Evolutionary conservation across 805 yeast genomes (phyloP).

Genomic region (Candida qinlingensis): DNA sequence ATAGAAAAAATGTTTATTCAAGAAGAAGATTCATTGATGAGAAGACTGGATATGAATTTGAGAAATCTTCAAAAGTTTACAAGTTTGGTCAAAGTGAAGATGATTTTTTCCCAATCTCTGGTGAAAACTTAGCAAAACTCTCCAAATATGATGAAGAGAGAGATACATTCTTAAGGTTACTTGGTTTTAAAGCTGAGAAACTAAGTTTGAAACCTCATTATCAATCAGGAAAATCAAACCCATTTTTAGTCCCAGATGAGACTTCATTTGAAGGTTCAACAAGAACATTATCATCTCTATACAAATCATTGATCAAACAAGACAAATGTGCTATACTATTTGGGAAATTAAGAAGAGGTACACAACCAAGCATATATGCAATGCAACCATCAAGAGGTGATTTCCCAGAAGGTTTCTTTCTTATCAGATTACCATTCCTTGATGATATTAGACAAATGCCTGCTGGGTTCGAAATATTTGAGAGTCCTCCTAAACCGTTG

Average conservation of each 20-base stretch:
- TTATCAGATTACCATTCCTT: slow-evolving; percentile 63
- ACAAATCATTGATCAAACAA: slow-evolving; percentile 48
- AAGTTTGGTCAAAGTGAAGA: slow-evolving; percentile 36
- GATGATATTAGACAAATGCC: slow-evolving; percentile 76
- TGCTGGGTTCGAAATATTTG: slow-evolving; percentile 13
- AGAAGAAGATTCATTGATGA: slow-evolving; percentile 35
- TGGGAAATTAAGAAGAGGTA: slow-evolving; percentile 53
- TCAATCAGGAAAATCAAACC: slow-evolving; percentile 44
- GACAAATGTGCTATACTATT: slow-evolving; percentile 63
- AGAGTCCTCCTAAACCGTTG: slow-evolving; percentile 9
- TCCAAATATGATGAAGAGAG: slow-evolving; percentile 28
- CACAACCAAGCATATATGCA: slow-evolving; percentile 54
- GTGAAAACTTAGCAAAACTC: slow-evolving; percentile 31
- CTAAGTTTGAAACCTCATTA: slow-evolving; percentile 44
- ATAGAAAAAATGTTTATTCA: slow-evolving; percentile 46
- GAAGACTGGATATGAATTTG: slow-evolving; percentile 40
- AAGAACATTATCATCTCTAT: slow-evolving; percentile 62
- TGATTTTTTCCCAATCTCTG: slow-evolving; percentile 35
- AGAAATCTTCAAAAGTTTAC: slow-evolving; percentile 32
- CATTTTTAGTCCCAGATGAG: slow-evolving; percentile 64
- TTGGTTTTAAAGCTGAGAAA: slow-evolving; percentile 57
- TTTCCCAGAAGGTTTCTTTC: slow-evolving; percentile 57
- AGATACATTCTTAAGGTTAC: slow-evolving; percentile 51
- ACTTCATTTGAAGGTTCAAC: slow-evolving; percentile 56
- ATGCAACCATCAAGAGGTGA: slow-evolving; percentile 43